Percentiles rank a stretch among this genome's conserved stretches.
Conservation (phyloP, 371 early-diverging fungal species). For the Gilbertella persicaria region DNA sequence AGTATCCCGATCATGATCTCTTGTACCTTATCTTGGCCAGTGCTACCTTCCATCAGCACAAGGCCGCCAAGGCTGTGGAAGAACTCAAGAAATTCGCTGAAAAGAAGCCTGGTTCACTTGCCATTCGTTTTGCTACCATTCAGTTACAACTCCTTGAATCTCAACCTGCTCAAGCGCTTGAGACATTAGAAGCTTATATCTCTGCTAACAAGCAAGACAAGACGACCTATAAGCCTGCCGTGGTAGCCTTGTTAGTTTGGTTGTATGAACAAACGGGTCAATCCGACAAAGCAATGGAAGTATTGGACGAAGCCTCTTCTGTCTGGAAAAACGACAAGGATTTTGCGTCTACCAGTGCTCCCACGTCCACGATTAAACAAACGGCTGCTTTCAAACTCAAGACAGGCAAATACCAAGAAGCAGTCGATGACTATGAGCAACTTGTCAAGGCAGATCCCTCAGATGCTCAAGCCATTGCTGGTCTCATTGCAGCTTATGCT, state of each 20-base stretch:
- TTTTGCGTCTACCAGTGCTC: conserved; percentile 15
- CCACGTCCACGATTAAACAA: conserved; percentile 60
- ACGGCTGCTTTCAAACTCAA: conserved; percentile 73
- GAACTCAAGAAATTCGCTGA: conserved; percentile 55
- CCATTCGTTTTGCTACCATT: conserved; percentile 65
- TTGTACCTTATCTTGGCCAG: conserved; percentile 65
- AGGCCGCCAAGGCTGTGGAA: conserved; percentile 58
- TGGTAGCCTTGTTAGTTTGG: conserved; percentile 71
- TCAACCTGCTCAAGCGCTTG: conserved; percentile 54
- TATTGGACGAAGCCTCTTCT: conserved; percentile 57
- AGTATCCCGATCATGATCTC: conserved; percentile 65
- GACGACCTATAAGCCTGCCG: conserved; percentile 56
- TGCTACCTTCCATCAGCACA: conserved; percentile 52
- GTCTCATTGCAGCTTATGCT: conserved; percentile 68
- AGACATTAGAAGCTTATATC: conserved; percentile 52
- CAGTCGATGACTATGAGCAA: conserved; percentile 70
- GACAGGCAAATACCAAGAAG: conserved; percentile 59
- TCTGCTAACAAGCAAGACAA: conserved; percentile 27
- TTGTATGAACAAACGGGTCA: conserved; percentile 68
- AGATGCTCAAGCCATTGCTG: conserved; percentile 68
- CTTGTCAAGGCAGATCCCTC: conserved; percentile 70
- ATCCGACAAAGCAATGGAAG: conserved; percentile 58
- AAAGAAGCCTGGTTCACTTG: conserved; percentile 51
- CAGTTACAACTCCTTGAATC: conserved; percentile 63
- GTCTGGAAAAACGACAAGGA: conserved; percentile 54